A percentile compares a stretch with the other conserved stretches of the same genome.
phyloP scores from a whole-genome alignment of 371 early-diverging fungal genomes.

The Rhizopus arrhizus region DNA sequence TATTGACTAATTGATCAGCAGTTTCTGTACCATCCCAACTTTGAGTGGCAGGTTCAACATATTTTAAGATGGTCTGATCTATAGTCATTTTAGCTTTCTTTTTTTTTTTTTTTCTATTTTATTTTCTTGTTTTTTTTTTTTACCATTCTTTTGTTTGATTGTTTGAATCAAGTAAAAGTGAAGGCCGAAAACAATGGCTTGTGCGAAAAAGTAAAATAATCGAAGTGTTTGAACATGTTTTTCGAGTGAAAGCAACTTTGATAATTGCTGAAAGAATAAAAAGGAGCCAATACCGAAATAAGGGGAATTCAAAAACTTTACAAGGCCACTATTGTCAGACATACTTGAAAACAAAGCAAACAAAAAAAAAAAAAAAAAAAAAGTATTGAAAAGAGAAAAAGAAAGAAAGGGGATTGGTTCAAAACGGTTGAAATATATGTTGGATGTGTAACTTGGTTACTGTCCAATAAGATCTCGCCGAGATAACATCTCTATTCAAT shows the following conservation, averaged over 20 bases:
- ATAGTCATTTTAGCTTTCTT: neutral
- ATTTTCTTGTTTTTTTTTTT: neutral
- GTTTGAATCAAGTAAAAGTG: slow-evolving; percentile 36
- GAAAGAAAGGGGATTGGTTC: neutral
- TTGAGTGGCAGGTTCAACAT: slow-evolving; percentile 42
- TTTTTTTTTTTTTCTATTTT: neutral
- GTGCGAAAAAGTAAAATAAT: slow-evolving; percentile 34
- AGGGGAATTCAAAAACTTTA: slow-evolving; percentile 21
- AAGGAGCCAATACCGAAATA: slow-evolving; percentile 39
- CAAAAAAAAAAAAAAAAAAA: too few species aligned
- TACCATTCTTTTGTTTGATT: slow-evolving; percentile 49
- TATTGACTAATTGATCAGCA: slow-evolving; percentile 36
- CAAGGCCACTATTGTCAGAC: neutral
- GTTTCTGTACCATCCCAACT: slow-evolving; percentile 46
- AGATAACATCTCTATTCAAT: too few species aligned
- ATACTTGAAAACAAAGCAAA: neutral
- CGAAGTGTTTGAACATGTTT: slow-evolving; percentile 37
- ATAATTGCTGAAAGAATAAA: slow-evolving; percentile 36
- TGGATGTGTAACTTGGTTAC: neutral
- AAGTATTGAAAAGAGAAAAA: neutral
- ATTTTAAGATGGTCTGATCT: slow-evolving; percentile 45
- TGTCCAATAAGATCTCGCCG: too few species aligned
- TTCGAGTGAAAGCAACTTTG: slow-evolving; percentile 36
- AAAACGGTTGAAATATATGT: neutral
- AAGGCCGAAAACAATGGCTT: slow-evolving; percentile 31